These are phyloP conservation scores for Parietichytrium sp. DNA, from an alignment of 108 stramenopile species.

Conservation along the genomic window DNA sequence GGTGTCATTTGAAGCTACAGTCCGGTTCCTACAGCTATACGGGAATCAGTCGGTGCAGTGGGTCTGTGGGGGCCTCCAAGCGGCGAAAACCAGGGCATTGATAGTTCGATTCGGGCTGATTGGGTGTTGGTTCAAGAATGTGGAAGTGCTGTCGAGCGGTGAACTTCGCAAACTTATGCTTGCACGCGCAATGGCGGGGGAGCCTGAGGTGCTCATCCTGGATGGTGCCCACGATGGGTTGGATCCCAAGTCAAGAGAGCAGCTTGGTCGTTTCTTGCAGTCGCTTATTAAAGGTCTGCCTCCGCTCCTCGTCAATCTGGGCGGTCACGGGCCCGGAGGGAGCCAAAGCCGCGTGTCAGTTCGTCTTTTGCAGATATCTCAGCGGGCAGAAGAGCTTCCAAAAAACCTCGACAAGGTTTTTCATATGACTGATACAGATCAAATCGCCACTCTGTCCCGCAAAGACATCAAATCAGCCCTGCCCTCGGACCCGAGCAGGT, in stretches of 20 bases:
- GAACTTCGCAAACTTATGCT: conserved; percentile 35
- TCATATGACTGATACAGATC: not conserved
- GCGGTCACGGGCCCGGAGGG: not conserved
- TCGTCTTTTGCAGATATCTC: not conserved
- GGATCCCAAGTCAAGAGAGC: conserved; percentile 3
- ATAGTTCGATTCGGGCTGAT: conserved; percentile 19
- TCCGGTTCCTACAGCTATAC: not conserved
- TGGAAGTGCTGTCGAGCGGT: conserved; percentile 27
- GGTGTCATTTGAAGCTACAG: conserved; percentile 9
- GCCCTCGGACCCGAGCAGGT: too few species aligned
- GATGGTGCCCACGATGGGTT: conserved; percentile 36
- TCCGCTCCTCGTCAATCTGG: conserved; percentile 3
- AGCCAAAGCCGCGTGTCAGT: not conserved
- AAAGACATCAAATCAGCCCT: too few species aligned
- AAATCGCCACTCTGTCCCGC: too few species aligned
- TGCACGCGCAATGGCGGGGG: conserved; percentile 24
- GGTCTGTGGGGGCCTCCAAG: conserved; percentile 10
- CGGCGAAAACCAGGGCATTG: not conserved
- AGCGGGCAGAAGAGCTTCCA: conserved; percentile 31
- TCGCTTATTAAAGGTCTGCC: not conserved
- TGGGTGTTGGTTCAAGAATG: not conserved
- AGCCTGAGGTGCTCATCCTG: conserved; percentile 1
- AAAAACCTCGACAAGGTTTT: not conserved
- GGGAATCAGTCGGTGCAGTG: conserved; percentile 10
- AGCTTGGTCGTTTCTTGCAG: not conserved